Evolutionary conservation across 345 rosid genomes (phyloP).

Genomic region (Populus pruinosa): DNA sequence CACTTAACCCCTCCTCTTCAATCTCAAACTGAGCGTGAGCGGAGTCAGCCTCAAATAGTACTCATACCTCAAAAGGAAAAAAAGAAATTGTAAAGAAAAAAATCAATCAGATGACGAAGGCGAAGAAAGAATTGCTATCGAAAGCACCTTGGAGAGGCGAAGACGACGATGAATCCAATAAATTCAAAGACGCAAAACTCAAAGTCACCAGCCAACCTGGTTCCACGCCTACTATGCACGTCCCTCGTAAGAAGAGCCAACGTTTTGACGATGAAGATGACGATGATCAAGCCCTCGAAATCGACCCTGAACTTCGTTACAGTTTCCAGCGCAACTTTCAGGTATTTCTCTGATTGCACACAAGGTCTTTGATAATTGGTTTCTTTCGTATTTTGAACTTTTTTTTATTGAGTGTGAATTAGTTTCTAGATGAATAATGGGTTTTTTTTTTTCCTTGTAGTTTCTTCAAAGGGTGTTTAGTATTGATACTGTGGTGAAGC

Average conservation of each 20-base stretch:
- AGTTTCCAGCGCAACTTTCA: conserved; percentile 89
- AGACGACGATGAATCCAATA: conserved; percentile 44
- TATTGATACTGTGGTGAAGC: conserved; percentile 90
- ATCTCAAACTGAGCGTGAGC: no score
- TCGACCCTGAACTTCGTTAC: conserved; percentile 94
- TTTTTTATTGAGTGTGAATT: not conserved
- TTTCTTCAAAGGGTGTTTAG: conserved; percentile 86
- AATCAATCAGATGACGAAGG: conserved; percentile 33
- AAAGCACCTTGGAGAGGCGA: conserved; percentile 97
- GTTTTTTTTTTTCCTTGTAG: conserved; percentile 30
- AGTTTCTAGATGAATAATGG: not conserved
- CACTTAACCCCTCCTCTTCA: no score
- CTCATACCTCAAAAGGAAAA: no score
- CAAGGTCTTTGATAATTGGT: no score
- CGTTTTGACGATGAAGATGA: conserved; percentile 28
- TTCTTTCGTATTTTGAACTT: not conserved
- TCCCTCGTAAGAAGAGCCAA: conserved; percentile 44
- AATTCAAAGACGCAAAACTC: conserved; percentile 72
- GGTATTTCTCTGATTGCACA: conserved; percentile 29
- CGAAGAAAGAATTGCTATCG: conserved; percentile 65
- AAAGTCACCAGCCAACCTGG: conserved; percentile 74
- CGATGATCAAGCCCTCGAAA: conserved; percentile 52
- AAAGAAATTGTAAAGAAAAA: no score
- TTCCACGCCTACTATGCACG: conserved; percentile 71
- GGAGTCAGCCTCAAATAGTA: no score